phyloP scores from a whole-genome alignment of 169 alveolate species.

The Plasmodium vivax region DNA sequence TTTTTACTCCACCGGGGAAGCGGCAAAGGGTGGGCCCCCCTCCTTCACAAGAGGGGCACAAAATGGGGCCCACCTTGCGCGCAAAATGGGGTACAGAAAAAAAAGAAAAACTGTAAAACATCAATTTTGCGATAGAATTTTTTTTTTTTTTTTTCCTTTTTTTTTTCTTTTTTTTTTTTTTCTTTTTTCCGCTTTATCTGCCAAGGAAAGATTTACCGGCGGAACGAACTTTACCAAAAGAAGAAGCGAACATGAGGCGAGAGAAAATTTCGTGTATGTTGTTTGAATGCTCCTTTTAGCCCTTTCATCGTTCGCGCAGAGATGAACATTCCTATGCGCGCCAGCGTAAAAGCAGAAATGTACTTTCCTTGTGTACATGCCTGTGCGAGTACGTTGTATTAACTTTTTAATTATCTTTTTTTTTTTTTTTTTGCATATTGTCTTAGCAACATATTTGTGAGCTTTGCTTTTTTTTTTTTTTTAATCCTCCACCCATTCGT shows the following conservation, averaged over 20 bases:
- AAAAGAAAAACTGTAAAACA: background rate
- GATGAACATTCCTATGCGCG: background rate
- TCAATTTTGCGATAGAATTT: background rate
- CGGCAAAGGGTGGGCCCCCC: background rate
- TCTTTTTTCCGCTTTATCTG: background rate
- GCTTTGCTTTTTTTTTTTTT: background rate
- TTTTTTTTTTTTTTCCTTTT: no score
- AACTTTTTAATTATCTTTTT: background rate
- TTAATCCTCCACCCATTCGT: background rate
- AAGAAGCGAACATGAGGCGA: background rate
- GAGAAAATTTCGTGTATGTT: background rate
- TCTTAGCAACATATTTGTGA: background rate
- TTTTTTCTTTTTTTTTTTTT: background rate
- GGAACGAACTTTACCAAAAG: background rate
- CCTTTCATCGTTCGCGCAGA: background rate
- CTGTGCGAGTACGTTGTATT: background rate
- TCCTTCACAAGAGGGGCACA: background rate
- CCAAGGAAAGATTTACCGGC: background rate
- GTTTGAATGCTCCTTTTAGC: constrained; percentile 1
- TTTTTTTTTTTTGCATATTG: background rate
- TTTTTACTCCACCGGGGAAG: background rate
- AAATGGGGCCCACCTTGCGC: background rate
- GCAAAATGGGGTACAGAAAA: background rate
- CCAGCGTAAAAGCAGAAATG: background rate
- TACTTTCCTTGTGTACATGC: background rate